Percentiles rank a stretch among this genome's conserved stretches.
phyloP scores from a whole-genome alignment of 2,329 filamentous ascomycete genomes.

The Esteya vermicola region DNA sequence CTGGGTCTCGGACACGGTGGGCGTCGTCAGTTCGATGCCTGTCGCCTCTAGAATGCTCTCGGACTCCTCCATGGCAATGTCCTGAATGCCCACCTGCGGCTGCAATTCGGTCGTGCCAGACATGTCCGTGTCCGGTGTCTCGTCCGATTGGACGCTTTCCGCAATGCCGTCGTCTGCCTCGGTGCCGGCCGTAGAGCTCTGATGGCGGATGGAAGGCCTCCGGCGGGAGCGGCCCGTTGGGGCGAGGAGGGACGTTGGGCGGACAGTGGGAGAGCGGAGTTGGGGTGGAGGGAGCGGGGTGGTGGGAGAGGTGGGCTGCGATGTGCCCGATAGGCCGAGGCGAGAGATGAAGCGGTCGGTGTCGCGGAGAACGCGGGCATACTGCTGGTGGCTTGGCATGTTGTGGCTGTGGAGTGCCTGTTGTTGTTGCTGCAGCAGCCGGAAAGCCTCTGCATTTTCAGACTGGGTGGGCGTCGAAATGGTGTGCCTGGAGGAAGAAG shows the following conservation, averaged over 20 bases:
- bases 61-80: slow-evolving; percentile 65
- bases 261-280: slow-evolving; percentile 40
- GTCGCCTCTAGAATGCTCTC: slow-evolving; percentile 66
- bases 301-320: slow-evolving; percentile 85
- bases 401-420: too few species aligned
- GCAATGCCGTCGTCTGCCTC: slow-evolving; percentile 77
- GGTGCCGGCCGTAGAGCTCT: slow-evolving; percentile 55
- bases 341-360: slow-evolving; percentile 74
- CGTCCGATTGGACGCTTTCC: slow-evolving; percentile 71
- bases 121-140: slow-evolving; percentile 62
- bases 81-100: slow-evolving; percentile 70
- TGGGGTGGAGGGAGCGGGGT: slow-evolving; percentile 63
- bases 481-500: slow-evolving; percentile 18
- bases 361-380: slow-evolving; percentile 70
- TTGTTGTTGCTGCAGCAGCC: too few species aligned
- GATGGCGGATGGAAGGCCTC: slow-evolving; percentile 77
- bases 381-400: slow-evolving; percentile 48
- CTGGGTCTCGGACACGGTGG: slow-evolving; percentile 69
- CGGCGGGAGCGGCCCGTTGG: slow-evolving; percentile 44
- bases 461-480: slow-evolving; percentile 34
- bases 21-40: slow-evolving; percentile 60
- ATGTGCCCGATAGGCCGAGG: slow-evolving; percentile 56
- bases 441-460: too few species aligned
- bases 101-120: slow-evolving; percentile 70
- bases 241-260: slow-evolving; percentile 35